These are phyloP conservation scores for Filosporella fistucella DNA, from an alignment of 495 filamentous ascomycete species.

Conservation along the genomic window DNA sequence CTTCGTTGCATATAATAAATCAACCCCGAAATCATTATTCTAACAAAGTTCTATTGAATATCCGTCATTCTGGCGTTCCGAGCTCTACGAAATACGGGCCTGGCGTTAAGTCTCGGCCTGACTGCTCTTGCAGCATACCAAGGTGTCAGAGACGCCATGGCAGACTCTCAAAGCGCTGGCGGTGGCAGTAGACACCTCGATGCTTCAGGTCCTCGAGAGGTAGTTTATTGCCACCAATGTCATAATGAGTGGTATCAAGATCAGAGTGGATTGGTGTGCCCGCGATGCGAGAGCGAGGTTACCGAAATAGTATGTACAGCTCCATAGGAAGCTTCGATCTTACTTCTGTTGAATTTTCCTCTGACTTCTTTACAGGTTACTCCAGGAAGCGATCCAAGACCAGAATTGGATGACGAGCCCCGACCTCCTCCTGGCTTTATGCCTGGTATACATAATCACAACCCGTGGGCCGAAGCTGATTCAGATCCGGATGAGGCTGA, in stretches of 20 bases:
- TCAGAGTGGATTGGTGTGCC: conserved; percentile 64
- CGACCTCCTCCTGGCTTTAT: conserved; percentile 22
- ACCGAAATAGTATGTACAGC: conserved; percentile 71
- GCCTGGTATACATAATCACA: conserved; percentile 24
- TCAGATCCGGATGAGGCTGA: conserved; percentile 43
- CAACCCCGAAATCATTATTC: too few relatives aligned
- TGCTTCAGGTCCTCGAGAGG: conserved; percentile 47
- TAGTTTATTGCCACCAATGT: conserved; percentile 82
- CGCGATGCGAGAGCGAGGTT: conserved; percentile 71
- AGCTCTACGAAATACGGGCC: conserved; percentile 39
- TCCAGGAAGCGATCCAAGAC: conserved; percentile 33
- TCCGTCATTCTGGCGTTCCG: conserved; percentile 39
- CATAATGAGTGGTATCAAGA: conserved; percentile 72
- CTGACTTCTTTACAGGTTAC: conserved; percentile 33
- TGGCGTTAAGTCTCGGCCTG: conserved; percentile 44
- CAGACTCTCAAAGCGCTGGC: conserved; percentile 16
- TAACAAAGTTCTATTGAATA: too few relatives aligned
- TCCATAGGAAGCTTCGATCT: conserved; percentile 5
- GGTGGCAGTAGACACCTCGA: conserved; percentile 26
- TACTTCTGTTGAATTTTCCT: too few relatives aligned
- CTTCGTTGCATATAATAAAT: too few relatives aligned
- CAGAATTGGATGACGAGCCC: conserved; percentile 32
- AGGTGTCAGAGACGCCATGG: conserved; percentile 35
- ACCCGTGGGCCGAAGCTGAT: conserved; percentile 35
- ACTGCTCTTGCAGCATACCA: conserved; percentile 42